A percentile compares a stretch with the other conserved stretches of the same genome.
These are phyloP conservation scores for Triglochin maritima DNA, from an alignment of 106 monocot genomes.

Conservation along the genomic window DNA sequence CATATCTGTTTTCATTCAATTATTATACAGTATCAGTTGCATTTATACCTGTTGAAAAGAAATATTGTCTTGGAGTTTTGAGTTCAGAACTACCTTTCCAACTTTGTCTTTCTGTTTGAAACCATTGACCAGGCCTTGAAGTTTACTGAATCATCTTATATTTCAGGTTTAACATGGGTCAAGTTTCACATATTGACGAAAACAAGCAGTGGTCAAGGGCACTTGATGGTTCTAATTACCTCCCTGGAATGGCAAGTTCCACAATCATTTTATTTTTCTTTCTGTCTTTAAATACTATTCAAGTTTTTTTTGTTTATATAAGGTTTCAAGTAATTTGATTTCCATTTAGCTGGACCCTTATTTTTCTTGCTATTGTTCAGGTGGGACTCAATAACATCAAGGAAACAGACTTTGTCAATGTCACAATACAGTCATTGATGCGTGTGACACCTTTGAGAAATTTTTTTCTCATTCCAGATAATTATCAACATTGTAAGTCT, in stretches of 20 bases:
- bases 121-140: no score
- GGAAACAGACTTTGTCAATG: conserved; percentile 99
- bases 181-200: conserved; percentile 80
- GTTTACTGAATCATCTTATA: no score
- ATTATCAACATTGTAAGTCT: conserved; percentile 83
- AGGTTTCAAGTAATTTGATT: not conserved
- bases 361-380: conserved; percentile 25
- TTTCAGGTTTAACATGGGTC: conserved; percentile 56
- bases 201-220: conserved; percentile 98
- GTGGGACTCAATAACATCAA: conserved; percentile 99
- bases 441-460: conserved; percentile 91
- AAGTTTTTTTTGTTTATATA: not conserved
- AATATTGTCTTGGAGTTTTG: no score
- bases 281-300: not conserved
- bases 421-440: conserved; percentile 96
- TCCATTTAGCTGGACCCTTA: not conserved
- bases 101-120: no score
- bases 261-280: not conserved
- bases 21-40: no score
- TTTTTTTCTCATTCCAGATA: conserved; percentile 94
- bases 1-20: no score
- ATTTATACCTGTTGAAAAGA: no score
- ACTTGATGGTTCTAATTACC: conserved; percentile 97
- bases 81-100: no score
- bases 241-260: conserved; percentile 89